Percentiles rank a stretch among this genome's conserved stretches.
These are phyloP conservation scores for Chenopodium album DNA, from an alignment of 148 eudicot species.

Conservation along the genomic window DNA sequence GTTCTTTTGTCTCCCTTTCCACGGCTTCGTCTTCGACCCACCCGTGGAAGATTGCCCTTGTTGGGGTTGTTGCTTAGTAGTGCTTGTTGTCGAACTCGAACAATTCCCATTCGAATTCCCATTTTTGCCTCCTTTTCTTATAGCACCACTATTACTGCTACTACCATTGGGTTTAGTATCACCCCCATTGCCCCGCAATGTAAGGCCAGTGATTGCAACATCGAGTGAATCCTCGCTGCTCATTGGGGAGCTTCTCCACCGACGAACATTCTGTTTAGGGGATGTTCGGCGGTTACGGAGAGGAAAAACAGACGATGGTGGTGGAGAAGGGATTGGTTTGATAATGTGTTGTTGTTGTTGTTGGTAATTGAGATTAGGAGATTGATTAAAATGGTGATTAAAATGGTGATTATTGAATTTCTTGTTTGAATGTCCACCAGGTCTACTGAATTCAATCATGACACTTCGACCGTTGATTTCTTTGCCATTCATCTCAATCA, in stretches of 20 bases:
- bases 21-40: slow-evolving; percentile 20
- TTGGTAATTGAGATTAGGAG: neutral
- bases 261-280: neutral
- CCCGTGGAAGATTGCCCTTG: neutral
- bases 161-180: neutral
- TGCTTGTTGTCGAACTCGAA: neutral
- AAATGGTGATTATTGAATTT: neutral
- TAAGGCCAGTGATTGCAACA: neutral
- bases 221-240: slow-evolving; percentile 28
- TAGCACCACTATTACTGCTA: neutral
- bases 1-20: slow-evolving; percentile 46
- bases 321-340: neutral
- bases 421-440: slow-evolving; percentile 54
- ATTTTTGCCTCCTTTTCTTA: neutral
- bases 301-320: neutral
- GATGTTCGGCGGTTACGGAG: neutral
- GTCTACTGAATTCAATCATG: slow-evolving; percentile 66
- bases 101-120: neutral
- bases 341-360: neutral
- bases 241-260: slow-evolving; percentile 20
- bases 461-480: slow-evolving; percentile 54
- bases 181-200: neutral
- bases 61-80: neutral
- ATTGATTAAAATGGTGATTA: neutral
- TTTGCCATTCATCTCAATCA: slow-evolving; percentile 55